Conservation (phyloP, 129 eudicot genomes). For the Artemisia tridentata region DNA sequence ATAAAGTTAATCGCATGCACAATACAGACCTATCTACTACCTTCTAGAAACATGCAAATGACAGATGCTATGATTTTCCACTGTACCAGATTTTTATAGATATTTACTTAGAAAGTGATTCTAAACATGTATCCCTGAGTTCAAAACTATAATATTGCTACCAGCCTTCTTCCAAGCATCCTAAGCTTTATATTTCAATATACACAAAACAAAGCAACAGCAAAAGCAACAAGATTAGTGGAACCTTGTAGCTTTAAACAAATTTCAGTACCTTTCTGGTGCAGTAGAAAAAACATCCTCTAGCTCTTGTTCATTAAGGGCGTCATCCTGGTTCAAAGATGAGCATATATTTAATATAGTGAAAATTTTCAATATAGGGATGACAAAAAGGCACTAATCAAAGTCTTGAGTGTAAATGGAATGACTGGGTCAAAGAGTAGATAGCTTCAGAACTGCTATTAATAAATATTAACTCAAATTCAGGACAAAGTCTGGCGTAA, state of each 20-base stretch:
- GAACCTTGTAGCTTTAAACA: slow-evolving; percentile 10
- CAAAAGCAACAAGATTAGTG: background rate
- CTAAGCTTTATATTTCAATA: too few relatives aligned
- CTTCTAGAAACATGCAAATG: too few relatives aligned
- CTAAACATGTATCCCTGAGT: background rate
- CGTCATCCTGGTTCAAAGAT: slow-evolving; percentile 61
- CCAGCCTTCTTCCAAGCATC: too few relatives aligned
- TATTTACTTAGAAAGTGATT: background rate
- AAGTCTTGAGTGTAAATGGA: background rate
- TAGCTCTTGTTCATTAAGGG: slow-evolving; percentile 65
- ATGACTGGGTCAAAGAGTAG: too few relatives aligned
- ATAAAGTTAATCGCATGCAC: background rate
- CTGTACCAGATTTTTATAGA: background rate
- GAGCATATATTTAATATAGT: slow-evolving; percentile 11
- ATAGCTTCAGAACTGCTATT: too few relatives aligned
- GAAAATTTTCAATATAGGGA: background rate
- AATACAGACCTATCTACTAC: too few relatives aligned
- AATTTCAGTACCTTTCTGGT: slow-evolving; percentile 74
- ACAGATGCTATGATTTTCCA: too few relatives aligned
- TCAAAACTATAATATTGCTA: background rate
- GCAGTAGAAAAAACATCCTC: slow-evolving; percentile 94
- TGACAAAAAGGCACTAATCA: background rate
- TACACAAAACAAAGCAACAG: background rate
- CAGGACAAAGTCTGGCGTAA: slow-evolving; percentile 1
- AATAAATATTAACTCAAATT: too few relatives aligned